Evolutionary conservation across 2,329 filamentous ascomycete species (phyloP), one percentile per base, ranked within the genome.

Genomic region (Fusarium musae): DNA sequence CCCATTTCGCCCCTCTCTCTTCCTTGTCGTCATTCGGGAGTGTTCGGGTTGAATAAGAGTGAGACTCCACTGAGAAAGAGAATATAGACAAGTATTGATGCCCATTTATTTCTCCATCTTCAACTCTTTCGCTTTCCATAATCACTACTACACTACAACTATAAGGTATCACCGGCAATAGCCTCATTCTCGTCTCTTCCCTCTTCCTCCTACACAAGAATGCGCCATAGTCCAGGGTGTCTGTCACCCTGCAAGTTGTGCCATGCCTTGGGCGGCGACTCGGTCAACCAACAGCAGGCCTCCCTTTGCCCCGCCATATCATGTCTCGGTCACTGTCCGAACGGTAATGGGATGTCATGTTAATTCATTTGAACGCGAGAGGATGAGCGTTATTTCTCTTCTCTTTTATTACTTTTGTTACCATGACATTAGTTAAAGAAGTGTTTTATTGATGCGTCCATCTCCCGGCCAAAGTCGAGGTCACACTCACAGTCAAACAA

Each of bases 291-390:
- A 69, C 70, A 54, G 70, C 63, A 73, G 65, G 66, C 52, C 66
- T 70, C 57, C 64, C 59, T 65, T 65, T 74, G 70, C 64, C 66
- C 74, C 67, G 73, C 63, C 57, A 65, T 66, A 43, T 71, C 61
- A 44, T 63, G 56, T 75, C 75, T 77, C 75, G 75, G 75, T 77
- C 75, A 77, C 74, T 68, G 65, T 77, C 75, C 75, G 75, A 78
- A 73, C 53, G 50, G 58, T 61, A 73, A 68, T 66, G 53, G 28
- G 21, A 57, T 73, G 70, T 74, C 70, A 70, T 75, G 72, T 64
- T 60, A 68, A 72, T 69, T 70, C 59, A 58, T 70, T 53, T 70
- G 73, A 66, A 67, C 66, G 37, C 50, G 67, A 61, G 60, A 58
- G 46, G 57, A 56, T 37, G 59, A 56, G 59, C 57, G 59, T 56